A percentile compares a stretch with the other conserved stretches of the same genome.
Conservation (phyloP, 495 filamentous ascomycete species). For the Elaphomyces granulatus region DNA sequence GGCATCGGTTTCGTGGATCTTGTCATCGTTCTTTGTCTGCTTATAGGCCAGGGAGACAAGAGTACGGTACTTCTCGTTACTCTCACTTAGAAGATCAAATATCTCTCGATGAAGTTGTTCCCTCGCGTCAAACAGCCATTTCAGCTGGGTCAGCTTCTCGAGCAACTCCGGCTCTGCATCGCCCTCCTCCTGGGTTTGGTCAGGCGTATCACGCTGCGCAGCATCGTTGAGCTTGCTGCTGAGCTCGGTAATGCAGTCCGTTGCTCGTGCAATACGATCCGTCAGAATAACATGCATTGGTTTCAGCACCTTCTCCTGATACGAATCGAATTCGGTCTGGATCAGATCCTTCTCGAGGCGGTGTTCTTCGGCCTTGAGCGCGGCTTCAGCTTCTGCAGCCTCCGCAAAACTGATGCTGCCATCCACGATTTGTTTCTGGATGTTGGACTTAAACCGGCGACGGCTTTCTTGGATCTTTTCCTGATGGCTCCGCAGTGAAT, state of each 20-base stretch:
- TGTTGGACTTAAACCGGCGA: conserved; percentile 41
- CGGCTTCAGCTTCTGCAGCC: conserved; percentile 62
- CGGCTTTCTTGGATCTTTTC: conserved; percentile 32
- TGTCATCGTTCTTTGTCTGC: conserved; percentile 51
- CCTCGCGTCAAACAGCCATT: conserved; percentile 93
- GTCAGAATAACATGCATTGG: conserved; percentile 62
- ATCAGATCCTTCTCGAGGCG: conserved; percentile 44
- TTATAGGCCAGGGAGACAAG: conserved; percentile 71
- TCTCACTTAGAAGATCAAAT: conserved; percentile 69
- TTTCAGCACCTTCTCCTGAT: conserved; percentile 59
- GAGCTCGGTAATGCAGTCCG: conserved; percentile 55
- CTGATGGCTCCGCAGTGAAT: conserved; percentile 24
- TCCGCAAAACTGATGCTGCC: conserved; percentile 67
- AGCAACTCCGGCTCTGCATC: conserved; percentile 89
- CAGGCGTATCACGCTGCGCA: conserved; percentile 55
- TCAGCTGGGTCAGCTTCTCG: conserved; percentile 85
- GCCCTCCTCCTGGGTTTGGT: conserved; percentile 81
- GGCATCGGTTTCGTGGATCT: conserved; percentile 54
- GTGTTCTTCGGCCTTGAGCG: conserved; percentile 46
- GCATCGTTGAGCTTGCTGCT: conserved; percentile 58
- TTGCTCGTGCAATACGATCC: conserved; percentile 44
- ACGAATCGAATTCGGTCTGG: conserved; percentile 61
- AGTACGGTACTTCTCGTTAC: conserved; percentile 71
- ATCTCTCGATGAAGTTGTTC: conserved; percentile 71
- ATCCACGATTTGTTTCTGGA: conserved; percentile 57